These are phyloP conservation scores for Metschnikowia dekortorum DNA, from an alignment of 805 yeast genomes.

Conservation along the genomic window DNA sequence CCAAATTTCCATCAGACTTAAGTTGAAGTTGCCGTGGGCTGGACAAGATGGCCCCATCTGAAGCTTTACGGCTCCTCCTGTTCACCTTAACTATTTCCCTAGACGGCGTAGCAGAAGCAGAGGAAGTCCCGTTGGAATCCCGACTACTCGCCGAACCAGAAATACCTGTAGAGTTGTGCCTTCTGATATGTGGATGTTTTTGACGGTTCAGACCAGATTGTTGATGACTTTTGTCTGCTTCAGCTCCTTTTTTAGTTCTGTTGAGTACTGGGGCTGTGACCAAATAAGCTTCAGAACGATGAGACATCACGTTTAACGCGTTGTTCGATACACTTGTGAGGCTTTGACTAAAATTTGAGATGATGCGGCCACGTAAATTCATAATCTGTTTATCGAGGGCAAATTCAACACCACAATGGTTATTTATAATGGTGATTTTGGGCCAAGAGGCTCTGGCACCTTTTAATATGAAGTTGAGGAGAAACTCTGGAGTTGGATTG, in stretches of 20 bases:
- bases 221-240: background rate
- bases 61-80: background rate
- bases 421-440: slow-evolving; percentile 73
- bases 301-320: background rate
- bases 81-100: background rate
- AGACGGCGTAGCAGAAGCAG: slow-evolving; percentile 1
- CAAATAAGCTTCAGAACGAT: slow-evolving; percentile 9
- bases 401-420: slow-evolving; percentile 88
- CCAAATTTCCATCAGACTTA: slow-evolving; percentile 2
- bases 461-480: slow-evolving; percentile 63
- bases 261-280: slow-evolving; percentile 14
- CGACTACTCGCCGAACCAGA: background rate
- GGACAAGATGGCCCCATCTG: background rate
- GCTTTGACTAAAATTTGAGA: slow-evolving; percentile 27
- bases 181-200: slow-evolving; percentile 19
- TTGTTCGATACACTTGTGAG: slow-evolving; percentile 7
- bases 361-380: slow-evolving; percentile 56
- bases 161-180: slow-evolving; percentile 20
- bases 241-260: background rate
- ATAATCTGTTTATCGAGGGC: slow-evolving; percentile 78
- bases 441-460: slow-evolving; percentile 97
- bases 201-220: background rate
- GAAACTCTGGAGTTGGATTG: slow-evolving; percentile 78
- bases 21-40: background rate
- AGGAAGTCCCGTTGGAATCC: background rate